Evolutionary conservation across 169 alveolate genomes (phyloP).

Genomic region (Plasmodium falciparum): DNA sequence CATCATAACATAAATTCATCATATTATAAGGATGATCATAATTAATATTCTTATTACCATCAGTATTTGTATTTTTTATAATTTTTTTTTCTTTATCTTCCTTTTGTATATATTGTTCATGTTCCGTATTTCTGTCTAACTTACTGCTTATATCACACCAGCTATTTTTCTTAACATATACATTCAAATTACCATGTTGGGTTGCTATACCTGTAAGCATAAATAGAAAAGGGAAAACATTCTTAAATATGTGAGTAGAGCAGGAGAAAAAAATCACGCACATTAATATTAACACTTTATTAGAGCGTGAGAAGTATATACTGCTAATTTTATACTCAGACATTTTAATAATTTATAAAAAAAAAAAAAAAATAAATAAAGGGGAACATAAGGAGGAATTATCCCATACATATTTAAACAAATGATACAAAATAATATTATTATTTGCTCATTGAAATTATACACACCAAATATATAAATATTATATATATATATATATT

Average conservation of each 20-base stretch:
- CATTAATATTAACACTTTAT: constrained; percentile 28
- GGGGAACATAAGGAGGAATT: too few species aligned
- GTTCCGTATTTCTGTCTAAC: not conserved
- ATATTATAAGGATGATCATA: too few species aligned
- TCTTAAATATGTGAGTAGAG: constrained; percentile 68
- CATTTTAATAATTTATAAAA: constrained; percentile 13
- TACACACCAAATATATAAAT: too few species aligned
- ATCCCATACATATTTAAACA: too few species aligned
- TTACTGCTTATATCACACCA: not conserved
- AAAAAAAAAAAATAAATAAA: too few species aligned
- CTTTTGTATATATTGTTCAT: not conserved
- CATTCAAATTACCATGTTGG: not conserved
- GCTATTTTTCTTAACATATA: not conserved
- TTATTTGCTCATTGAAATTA: too few species aligned
- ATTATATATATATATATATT: too few species aligned
- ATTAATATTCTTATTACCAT: too few species aligned
- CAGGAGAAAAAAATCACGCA: constrained; percentile 68
- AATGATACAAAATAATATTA: too few species aligned
- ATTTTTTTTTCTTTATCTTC: constrained; percentile 5
- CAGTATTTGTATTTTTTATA: not conserved
- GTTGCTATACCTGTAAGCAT: constrained; percentile 39
- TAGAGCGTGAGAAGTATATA: constrained; percentile 35
- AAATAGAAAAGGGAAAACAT: constrained; percentile 61
- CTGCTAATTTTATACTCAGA: constrained; percentile 66
- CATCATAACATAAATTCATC: too few species aligned